A percentile compares a stretch with the other conserved stretches of the same genome.
Conservation (phyloP, 441 rosid genomes). For the Bocquillonia castaneifolia region DNA sequence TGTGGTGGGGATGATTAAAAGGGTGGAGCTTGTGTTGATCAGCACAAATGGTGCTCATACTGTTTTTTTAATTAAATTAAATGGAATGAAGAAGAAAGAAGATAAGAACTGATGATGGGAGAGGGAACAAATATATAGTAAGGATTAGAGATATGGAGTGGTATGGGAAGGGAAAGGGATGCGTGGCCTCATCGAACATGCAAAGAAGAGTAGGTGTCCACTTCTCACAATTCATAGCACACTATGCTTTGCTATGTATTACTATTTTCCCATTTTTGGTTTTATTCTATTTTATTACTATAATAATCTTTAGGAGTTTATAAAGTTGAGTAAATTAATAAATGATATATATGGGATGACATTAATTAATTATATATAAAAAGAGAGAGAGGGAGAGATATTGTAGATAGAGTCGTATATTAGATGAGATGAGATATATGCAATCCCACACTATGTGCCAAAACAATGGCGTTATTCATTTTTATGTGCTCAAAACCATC, state of each 20-base stretch:
- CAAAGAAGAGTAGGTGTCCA: slow-evolving; percentile 50
- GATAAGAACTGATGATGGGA: slow-evolving; percentile 11
- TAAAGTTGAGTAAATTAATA: not conserved
- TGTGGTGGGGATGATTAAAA: slow-evolving; percentile 28
- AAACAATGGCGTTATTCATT: not conserved
- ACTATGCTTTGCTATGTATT: slow-evolving; percentile 31
- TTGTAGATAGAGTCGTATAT: not conserved
- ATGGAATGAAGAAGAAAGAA: not conserved
- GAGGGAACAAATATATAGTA: slow-evolving; percentile 26
- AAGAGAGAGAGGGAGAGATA: no score
- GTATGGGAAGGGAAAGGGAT: slow-evolving; percentile 12
- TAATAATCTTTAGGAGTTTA: not conserved
- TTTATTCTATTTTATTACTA: not conserved
- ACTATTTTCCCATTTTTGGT: slow-evolving; percentile 1
- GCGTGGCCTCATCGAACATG: slow-evolving; percentile 64
- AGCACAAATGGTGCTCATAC: slow-evolving; percentile 41
- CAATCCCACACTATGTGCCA: not conserved
- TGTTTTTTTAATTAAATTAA: not conserved
- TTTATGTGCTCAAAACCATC: not conserved
- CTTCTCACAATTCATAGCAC: slow-evolving; percentile 25
- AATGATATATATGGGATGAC: not conserved
- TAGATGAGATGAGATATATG: not conserved
- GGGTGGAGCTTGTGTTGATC: slow-evolving; percentile 43
- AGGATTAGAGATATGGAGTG: not conserved
- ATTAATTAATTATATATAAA: no score